These are phyloP conservation scores for Colletotrichum sp. DNA, from an alignment of 2,329 filamentous ascomycete species.

Conservation along the genomic window DNA sequence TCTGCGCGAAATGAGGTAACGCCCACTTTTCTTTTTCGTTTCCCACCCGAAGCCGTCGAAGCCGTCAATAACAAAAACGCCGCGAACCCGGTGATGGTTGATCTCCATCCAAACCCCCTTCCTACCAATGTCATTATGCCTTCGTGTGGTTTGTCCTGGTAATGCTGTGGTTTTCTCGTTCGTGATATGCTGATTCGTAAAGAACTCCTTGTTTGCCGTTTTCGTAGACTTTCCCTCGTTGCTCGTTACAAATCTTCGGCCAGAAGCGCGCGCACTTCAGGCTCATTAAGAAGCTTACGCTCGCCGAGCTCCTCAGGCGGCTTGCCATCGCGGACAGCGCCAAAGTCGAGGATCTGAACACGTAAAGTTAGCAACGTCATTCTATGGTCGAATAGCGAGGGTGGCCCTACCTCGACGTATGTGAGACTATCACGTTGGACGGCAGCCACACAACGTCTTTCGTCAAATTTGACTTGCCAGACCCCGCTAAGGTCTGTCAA, in stretches of 20 bases:
- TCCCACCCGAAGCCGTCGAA: background rate
- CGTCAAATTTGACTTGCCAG: conserved; percentile 99
- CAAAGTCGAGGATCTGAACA: conserved; percentile 90
- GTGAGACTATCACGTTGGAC: conserved; percentile 92
- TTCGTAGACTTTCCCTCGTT: background rate
- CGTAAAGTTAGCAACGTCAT: background rate
- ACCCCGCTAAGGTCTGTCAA: conserved; percentile 94
- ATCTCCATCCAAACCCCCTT: background rate
- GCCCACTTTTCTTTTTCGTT: conserved; percentile 5
- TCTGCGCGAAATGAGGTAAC: conserved; percentile 7
- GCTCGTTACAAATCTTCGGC: conserved; percentile 42
- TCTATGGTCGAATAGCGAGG: background rate
- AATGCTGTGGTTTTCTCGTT: conserved; percentile 11
- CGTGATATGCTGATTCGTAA: conserved; percentile 8
- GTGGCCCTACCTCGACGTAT: conserved; percentile 83
- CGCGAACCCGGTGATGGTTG: conserved; percentile 2
- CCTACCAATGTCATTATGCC: conserved; percentile 9
- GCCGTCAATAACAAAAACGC: conserved; percentile 9
- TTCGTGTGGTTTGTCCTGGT: conserved; percentile 1
- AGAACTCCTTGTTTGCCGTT: conserved; percentile 6
- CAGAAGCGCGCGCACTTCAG: conserved; percentile 55
- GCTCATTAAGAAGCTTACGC: conserved; percentile 71
- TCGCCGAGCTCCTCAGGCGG: conserved; percentile 77
- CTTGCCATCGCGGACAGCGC: conserved; percentile 87
- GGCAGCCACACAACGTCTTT: conserved; percentile 91